Base-by-base conservation (phyloP, 495 filamentous ascomycete species). In the Penicillium coprophilum region DNA sequence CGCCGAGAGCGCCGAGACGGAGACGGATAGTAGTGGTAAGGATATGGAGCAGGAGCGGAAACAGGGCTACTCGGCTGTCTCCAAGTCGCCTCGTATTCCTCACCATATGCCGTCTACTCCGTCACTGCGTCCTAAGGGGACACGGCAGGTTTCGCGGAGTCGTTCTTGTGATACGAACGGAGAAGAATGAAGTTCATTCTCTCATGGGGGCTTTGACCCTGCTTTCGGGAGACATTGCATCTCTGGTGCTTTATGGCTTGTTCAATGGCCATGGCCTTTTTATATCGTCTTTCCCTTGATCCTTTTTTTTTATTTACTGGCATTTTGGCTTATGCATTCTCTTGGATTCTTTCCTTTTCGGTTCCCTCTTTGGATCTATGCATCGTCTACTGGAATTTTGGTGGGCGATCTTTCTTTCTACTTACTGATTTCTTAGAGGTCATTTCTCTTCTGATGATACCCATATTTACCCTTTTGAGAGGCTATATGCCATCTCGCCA, bases 21-120 rank as follows among this genome's bases (percentile, higher is more conserved):
- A 76, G 48, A 76, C 71, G 0, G 76, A 79, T 31, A 77, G 75
- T 55, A 79, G 76, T 43, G 75, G 71, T 9, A 78, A 72, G 55
- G 76, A 79, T 49, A 69, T 74, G 45, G 70, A 77, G 24, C 65
- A 57, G 41, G 69, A 77, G 20, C 65, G 61, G 45, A 65, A 64
- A 15, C 47, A 56, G 10, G 55, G 58, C 47, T 53, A 56, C 50
- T 62, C 61, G 32, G 64, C 67, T 20, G 38, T 62, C 1, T 60
- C 56, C 6, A 63, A 66, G 21, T 59, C 62, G 1, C 50, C 64
- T 28, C 68, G 60, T 45, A 43, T 61, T 39, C 64, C 68, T 24
- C 68, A 66, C 36, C 72, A 67, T n/a, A 53, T 67, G 53, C 72
- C 74, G 8, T 79, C 76, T 13, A 73, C 70, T 11, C 73, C 74